Evolutionary conservation across 1,139 yeast species (phyloP), one percentile per base, ranked within the genome.

Genomic region (Blastobotrys proliferans): DNA sequence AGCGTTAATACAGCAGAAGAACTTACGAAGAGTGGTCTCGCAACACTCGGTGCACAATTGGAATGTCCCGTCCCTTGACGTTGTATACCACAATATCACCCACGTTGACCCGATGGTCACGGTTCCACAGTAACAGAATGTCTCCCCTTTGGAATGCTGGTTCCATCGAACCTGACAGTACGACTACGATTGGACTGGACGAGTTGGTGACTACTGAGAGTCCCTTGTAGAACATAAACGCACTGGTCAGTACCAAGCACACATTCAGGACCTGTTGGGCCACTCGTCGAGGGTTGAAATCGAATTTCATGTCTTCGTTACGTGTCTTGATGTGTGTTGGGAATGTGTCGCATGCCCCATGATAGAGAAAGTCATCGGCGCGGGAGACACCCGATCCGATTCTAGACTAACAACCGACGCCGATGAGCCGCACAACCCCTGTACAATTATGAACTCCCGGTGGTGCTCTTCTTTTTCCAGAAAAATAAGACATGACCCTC

Each of bases 81-180:
- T 92, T 92, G 62, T 94, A 92, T n/a, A 92, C 98, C 10, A 92
- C 97, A 20, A 92, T 74, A 58, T 92, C 98, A n/a, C 99, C 99
- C 1, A 90, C 94, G 40, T 76, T 70, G 30, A 81, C 80, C 31
- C 65, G 66, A 17, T 67, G 57, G 47, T 83, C 81, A 51, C 97
- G 73, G 64, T 92, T 92, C 95, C 96, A 88, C 46, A 92, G 71
- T 58, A 92, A 82, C 48, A 92, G 69, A 32, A 94, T 82, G 61
- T 92, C 99, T 39, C 99, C 99, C 65, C 98, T 78, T 65, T 92
- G 97, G 73, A 94, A 94, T 0, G 98, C 98, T 1, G 99, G 99
- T 62, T 94, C 98, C 99, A 92, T 92, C 1, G 97, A 92, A 4
- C 98, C 99, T 1, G 97, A 87, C 38, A 92, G 76, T 10, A 92